Base-by-base conservation (phyloP, 208 protist genomes). In the Strigomonas galati region DNA sequence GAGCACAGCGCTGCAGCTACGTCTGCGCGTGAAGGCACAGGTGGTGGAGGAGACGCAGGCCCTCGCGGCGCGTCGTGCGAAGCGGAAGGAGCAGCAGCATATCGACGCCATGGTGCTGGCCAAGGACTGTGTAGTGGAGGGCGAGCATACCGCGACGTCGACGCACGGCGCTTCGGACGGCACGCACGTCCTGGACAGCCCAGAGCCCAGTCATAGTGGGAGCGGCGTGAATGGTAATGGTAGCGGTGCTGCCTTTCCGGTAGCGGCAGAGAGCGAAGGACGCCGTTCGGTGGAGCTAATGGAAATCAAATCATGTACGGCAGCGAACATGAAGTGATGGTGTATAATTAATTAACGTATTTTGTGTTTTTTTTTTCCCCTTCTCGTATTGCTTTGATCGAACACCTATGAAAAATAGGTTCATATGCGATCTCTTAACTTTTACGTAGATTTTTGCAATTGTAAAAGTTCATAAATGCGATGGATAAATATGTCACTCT, bases 211-310 rank as follows among this genome's bases (percentile, higher is more conserved):
- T 9, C 2, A 37, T 9, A 37, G 32, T 46, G 40, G 2, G 9
- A 19, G 15, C 40, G 15, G 12, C 40, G 40, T 1, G 3, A n/a
- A n/a, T n/a, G n/a, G n/a, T n/a, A n/a, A n/a, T n/a, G n/a, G n/a
- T n/a, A n/a, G n/a, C n/a, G 12, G 40, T 17, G 40, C 1, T 15
- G 40, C 10, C 40, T 32, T 27, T 2, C 58, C 59, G 12, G 58
- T 40, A 0, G 64, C 52, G 4, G 61, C 4, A 19, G 62, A 69
- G 43, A 59, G 57, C 54, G 75, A 74, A 54, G 30, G 27, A 5
- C 75, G 75, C 2, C 32, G 76, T 1, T 67, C 75, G 10, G 62
- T 66, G n/a, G 75, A 81, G 24, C 56, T 69, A 28, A 44, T 54
- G 46, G n/a, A 46, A 46, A 46, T 46, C 10, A 46, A 17, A 15